A percentile compares a stretch with the other conserved stretches of the same genome.
Evolutionary conservation across 371 early-diverging fungal species (phyloP).

Genomic region (Batkoa obscura): DNA sequence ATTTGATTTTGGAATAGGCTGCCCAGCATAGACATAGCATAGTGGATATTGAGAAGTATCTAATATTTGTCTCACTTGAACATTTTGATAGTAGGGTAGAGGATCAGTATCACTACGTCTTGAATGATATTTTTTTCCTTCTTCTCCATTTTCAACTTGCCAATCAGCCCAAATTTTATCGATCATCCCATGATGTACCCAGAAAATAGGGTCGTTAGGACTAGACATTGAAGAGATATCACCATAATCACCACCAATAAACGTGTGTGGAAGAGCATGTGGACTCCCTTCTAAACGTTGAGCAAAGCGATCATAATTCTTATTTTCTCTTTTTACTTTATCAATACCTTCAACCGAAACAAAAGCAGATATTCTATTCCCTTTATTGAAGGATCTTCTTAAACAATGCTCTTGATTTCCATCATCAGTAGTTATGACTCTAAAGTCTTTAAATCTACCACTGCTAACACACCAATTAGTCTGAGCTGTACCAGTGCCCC

Average conservation of each 20-base stretch:
- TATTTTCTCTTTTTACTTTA: background rate
- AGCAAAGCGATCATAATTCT: background rate
- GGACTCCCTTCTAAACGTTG: background rate
- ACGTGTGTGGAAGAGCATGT: constrained; percentile 4
- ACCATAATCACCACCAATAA: background rate
- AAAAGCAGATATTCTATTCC: background rate
- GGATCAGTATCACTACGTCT: background rate
- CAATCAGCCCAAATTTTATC: constrained; percentile 5
- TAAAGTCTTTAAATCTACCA: background rate
- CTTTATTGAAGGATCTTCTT: background rate
- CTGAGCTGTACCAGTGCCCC: background rate
- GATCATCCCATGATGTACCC: constrained; percentile 5
- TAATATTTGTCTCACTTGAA: background rate
- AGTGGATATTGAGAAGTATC: background rate
- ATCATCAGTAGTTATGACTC: background rate
- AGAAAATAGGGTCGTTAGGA: constrained; percentile 7
- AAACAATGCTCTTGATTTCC: background rate
- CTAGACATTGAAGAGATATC: constrained; percentile 1
- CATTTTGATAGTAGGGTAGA: background rate
- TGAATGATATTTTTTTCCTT: background rate
- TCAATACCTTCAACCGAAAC: background rate
- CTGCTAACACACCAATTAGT: background rate
- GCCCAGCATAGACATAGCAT: constrained; percentile 1
- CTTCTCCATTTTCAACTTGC: background rate
- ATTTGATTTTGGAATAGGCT: background rate